Conservation (phyloP, 2,329 filamentous ascomycete species). For the Pseudohalonectria lignicola region DNA sequence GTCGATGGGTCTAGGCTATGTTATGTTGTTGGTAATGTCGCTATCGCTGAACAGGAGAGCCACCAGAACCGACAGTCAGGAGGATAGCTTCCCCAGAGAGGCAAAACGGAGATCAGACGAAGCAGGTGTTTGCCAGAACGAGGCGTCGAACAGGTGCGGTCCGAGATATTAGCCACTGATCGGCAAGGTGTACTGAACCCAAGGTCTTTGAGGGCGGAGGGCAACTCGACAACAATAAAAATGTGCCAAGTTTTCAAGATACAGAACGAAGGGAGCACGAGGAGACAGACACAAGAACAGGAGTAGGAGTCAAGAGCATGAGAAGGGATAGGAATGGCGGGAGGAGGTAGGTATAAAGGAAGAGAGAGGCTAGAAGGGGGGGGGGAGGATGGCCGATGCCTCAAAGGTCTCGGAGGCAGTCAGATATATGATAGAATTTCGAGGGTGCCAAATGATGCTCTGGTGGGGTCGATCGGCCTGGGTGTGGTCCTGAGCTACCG, state of each 20-base stretch:
- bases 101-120: slow-evolving; percentile 17
- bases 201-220: neutral
- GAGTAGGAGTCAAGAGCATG: neutral
- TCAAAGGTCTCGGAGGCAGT: neutral
- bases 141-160: slow-evolving; percentile 1
- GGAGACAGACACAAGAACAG: too few relatives aligned
- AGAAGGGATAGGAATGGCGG: neutral
- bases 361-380: too few relatives aligned
- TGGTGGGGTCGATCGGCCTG: slow-evolving; percentile 27
- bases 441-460: slow-evolving; percentile 23
- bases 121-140: slow-evolving; percentile 5
- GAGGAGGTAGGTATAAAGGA: neutral
- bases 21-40: too few relatives aligned
- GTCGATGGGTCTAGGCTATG: too few relatives aligned
- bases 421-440: slow-evolving; percentile 8
- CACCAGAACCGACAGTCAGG: too few relatives aligned
- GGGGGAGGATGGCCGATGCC: neutral
- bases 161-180: slow-evolving; percentile 4
- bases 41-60: slow-evolving; percentile 7
- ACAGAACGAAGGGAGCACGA: neutral
- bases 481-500: slow-evolving; percentile 23
- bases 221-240: neutral
- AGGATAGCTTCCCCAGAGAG: too few relatives aligned
- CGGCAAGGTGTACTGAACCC: neutral
- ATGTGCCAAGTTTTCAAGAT: neutral